A percentile compares a stretch with the other conserved stretches of the same genome.
Conservation (phyloP, 495 filamentous ascomycete species). For the Talaromyces stipitatus region DNA sequence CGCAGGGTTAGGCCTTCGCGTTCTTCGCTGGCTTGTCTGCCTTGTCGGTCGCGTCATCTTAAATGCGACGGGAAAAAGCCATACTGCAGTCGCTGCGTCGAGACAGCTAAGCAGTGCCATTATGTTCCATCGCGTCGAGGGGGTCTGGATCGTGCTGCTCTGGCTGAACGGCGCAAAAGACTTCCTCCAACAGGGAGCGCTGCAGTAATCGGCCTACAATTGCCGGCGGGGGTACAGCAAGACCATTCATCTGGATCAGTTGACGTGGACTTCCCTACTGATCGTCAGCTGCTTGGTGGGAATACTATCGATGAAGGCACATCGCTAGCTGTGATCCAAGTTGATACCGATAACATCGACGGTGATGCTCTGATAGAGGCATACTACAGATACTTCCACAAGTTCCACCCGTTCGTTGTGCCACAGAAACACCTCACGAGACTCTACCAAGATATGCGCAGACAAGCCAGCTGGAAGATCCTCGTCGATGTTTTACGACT, state of each 20-base stretch:
- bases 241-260: not conserved
- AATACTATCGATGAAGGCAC: not conserved
- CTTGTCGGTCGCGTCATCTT: slow-evolving; percentile 17
- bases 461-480: slow-evolving; percentile 10
- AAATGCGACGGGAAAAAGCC: slow-evolving; percentile 20
- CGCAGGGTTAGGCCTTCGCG: too few species aligned
- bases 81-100: slow-evolving; percentile 28
- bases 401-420: slow-evolving; percentile 18
- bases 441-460: slow-evolving; percentile 15
- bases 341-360: slow-evolving; percentile 7
- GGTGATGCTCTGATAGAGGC: slow-evolving; percentile 18
- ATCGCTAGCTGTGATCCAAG: not conserved
- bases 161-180: slow-evolving; percentile 17
- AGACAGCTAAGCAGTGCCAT: slow-evolving; percentile 32
- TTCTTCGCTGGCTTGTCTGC: slow-evolving; percentile 15
- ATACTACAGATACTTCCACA: slow-evolving; percentile 24
- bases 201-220: not conserved
- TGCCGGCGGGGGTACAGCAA: slow-evolving; percentile 4
- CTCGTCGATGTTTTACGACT: slow-evolving; percentile 18
- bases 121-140: slow-evolving; percentile 47
- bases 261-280: not conserved
- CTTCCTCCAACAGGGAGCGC: not conserved
- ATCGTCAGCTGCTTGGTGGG: not conserved
- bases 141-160: slow-evolving; percentile 26
- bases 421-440: slow-evolving; percentile 12